Base-by-base conservation (phyloP, 2,329 filamentous ascomycete species). In the Microdochium nivale region DNA sequence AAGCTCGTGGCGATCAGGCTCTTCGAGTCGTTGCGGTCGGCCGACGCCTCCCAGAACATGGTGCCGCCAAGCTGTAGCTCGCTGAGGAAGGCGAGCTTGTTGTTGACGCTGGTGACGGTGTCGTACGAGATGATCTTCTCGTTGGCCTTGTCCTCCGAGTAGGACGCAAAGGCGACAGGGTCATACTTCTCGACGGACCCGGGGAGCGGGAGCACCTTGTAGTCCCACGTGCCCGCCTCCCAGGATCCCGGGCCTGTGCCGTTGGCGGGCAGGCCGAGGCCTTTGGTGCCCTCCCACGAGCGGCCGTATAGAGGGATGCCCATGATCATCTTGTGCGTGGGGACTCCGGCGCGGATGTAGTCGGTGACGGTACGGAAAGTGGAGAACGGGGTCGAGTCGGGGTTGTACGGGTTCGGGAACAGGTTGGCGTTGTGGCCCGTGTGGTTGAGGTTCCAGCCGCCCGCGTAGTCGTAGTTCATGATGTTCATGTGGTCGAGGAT, bases 21-120 rank as follows among this genome's bases (percentile, higher is more conserved):
- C 2, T 77, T 75, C 11, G 67, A 67, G 19, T 76, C 80, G 3
- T 61, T 74, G 60, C 77, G 77, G 65, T 95, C 89, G 8, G 76
- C 82, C 54, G 83, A 88, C 16, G 80, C 83, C 65, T 94, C 88
- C 88, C 88, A 95, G 79, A 88, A 95, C 87, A 94, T 92, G 27
- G 79, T 83, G 24, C 88, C 89, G 3, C 84, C 88, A 1, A 94
- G 74, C 0, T 81, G 77, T 51, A 76, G 73, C 49, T 68, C 61
- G 66, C 78, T 75, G 58, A 90, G 79, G 64, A 86, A 92, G 2
- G 70, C 61, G 4, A 82, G 80, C 71, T 94, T 95, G 57, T 70
- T 62, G 49, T 70, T 65, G 27, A 83, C 75, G 59, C 84, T 78
- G 25, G 72, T 69, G 0, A 82, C 77, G 1, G 79, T 88, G 62